These are phyloP conservation scores for Jackrogersella multiformis DNA, from an alignment of 495 filamentous ascomycete genomes.

Conservation along the genomic window DNA sequence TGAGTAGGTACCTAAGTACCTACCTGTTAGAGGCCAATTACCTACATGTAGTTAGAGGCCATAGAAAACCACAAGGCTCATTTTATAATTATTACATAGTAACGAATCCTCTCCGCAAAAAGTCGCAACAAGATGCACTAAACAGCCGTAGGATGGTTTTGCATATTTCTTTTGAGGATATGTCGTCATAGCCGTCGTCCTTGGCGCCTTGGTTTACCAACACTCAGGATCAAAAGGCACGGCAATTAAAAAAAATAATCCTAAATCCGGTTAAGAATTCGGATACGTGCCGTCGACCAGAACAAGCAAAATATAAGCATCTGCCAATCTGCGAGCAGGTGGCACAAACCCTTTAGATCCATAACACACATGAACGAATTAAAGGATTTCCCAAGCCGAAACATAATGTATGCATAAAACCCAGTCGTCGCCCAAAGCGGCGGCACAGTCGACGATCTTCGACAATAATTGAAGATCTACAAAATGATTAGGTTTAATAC, in stretches of 20 bases:
- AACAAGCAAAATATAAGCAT: background rate
- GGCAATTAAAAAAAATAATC: background rate
- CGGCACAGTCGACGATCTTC: background rate
- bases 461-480: background rate
- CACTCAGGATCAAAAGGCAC: background rate
- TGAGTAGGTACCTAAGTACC: no score
- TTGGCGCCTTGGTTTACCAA: background rate
- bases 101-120: no score
- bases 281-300: background rate
- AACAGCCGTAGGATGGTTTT: slow-evolving; percentile 1
- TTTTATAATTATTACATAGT: no score
- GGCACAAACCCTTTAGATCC: background rate
- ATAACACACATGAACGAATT: background rate
- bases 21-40: no score
- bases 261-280: background rate
- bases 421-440: background rate
- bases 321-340: background rate
- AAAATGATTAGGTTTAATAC: background rate
- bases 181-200: background rate
- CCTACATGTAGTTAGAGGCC: background rate
- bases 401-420: background rate
- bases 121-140: background rate
- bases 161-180: background rate
- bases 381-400: background rate
- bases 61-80: background rate